These are phyloP conservation scores for Epithemia pelagica DNA, from an alignment of 108 stramenopile genomes.

Conservation along the genomic window DNA sequence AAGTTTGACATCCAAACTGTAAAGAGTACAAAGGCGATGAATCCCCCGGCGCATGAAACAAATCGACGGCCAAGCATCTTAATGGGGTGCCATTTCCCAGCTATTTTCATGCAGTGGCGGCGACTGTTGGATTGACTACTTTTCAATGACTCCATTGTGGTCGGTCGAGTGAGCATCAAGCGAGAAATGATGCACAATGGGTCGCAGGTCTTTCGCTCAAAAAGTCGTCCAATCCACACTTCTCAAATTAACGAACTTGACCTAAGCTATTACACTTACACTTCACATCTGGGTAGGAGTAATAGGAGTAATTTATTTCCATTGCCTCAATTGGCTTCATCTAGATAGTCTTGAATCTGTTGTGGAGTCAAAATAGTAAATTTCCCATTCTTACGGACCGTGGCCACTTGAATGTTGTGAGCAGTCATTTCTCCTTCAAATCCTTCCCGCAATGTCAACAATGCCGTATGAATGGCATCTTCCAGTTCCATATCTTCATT, in stretches of 20 bases:
- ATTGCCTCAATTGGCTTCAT: constrained; percentile 68
- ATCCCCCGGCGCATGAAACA: background rate
- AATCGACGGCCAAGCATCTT: too few species aligned
- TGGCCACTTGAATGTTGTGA: constrained; percentile 95
- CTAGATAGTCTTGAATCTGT: constrained; percentile 98
- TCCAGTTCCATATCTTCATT: constrained; percentile 97
- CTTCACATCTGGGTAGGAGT: background rate
- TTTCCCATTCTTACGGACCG: constrained; percentile 86
- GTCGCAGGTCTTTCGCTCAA: too few species aligned
- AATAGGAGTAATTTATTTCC: background rate
- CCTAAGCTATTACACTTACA: background rate
- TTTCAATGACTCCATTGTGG: too few species aligned
- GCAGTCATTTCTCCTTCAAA: constrained; percentile 99
- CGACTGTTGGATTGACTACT: too few species aligned
- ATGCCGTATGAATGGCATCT: constrained; percentile 98
- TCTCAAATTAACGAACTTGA: too few species aligned
- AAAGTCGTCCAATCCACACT: too few species aligned
- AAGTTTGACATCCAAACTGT: background rate
- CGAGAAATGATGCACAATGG: too few species aligned
- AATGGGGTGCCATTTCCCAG: too few species aligned
- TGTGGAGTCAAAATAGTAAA: constrained; percentile 94
- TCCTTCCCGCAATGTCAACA: constrained; percentile 96
- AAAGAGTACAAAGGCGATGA: background rate
- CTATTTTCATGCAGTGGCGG: too few species aligned
- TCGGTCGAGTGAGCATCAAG: too few species aligned